A percentile compares a stretch with the other conserved stretches of the same genome.
Conservation (phyloP, 768 basidiomycete species). For the Galerina marginata region DNA sequence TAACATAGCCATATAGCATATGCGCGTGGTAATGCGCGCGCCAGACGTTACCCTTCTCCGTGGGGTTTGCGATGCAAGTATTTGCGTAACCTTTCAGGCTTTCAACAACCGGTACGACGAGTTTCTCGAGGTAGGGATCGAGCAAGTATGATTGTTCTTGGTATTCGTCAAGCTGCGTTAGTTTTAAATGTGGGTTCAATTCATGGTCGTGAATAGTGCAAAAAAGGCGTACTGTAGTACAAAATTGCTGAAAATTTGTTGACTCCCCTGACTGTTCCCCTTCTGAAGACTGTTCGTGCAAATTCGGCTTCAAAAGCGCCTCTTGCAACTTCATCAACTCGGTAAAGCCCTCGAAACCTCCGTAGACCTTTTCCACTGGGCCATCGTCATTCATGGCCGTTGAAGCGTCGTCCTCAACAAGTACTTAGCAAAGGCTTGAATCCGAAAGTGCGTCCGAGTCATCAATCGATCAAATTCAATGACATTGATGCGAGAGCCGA, state of each 20-base stretch:
- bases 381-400: conserved; percentile 19
- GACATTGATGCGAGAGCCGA: no score
- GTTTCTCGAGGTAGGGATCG: conserved; percentile 84
- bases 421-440: no score
- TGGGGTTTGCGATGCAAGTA: conserved; percentile 37
- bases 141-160: conserved; percentile 93
- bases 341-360: conserved; percentile 63
- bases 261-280: conserved; percentile 52
- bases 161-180: conserved; percentile 77
- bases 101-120: conserved; percentile 78
- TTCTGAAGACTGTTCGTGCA: conserved; percentile 45
- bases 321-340: conserved; percentile 63
- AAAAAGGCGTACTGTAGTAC: conserved; percentile 51
- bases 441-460: no score
- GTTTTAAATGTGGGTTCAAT: not conserved
- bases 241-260: conserved; percentile 46
- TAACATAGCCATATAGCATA: conserved; percentile 82
- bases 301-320: conserved; percentile 52
- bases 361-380: conserved; percentile 50
- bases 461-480: no score
- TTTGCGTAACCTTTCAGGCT: conserved; percentile 61
- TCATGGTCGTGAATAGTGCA: not conserved
- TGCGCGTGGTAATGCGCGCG: conserved; percentile 59
- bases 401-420: not conserved
- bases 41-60: conserved; percentile 32